phyloP scores from a whole-genome alignment of 768 basidiomycete genomes.

The Russula earlei region DNA sequence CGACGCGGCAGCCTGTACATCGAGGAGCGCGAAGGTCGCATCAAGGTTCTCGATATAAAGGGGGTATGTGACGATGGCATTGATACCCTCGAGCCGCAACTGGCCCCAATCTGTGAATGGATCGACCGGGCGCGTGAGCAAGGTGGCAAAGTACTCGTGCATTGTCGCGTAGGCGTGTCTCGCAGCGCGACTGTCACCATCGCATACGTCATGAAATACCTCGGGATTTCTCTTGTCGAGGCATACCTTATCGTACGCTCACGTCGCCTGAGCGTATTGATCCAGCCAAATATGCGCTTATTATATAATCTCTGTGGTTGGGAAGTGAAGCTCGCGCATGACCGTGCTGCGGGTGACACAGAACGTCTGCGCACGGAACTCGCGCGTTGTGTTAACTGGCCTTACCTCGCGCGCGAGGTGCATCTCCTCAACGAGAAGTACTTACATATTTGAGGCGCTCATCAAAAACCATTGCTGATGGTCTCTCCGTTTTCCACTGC shows the following conservation, averaged over 20 bases:
- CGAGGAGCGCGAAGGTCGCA: constrained; percentile 81
- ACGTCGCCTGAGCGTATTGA: constrained; percentile 78
- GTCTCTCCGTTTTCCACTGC: not conserved
- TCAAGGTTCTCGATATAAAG: constrained; percentile 86
- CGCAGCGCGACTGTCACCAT: constrained; percentile 94
- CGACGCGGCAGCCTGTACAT: constrained; percentile 73
- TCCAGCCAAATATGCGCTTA: constrained; percentile 94
- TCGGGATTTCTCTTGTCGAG: constrained; percentile 75
- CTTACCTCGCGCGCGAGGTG: constrained; percentile 76
- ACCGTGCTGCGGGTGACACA: constrained; percentile 48
- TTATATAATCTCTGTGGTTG: constrained; percentile 91
- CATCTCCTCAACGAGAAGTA: constrained; percentile 84
- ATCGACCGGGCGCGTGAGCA: constrained; percentile 76
- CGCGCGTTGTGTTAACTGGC: constrained; percentile 68
- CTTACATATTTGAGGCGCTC: constrained; percentile 26
- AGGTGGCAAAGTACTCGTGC: constrained; percentile 88
- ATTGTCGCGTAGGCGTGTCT: constrained; percentile 99
- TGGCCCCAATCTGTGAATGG: constrained; percentile 86
- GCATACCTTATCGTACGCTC: constrained; percentile 91
- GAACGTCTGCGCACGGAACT: constrained; percentile 47
- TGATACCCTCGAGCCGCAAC: constrained; percentile 83
- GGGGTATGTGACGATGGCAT: constrained; percentile 95
- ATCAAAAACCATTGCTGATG: not conserved
- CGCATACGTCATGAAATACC: constrained; percentile 95
- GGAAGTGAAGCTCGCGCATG: constrained; percentile 86